Percentiles rank a stretch among this genome's conserved stretches.
phyloP scores from a whole-genome alignment of 2,329 filamentous ascomycete genomes.

The Fusarium pilosicola region DNA sequence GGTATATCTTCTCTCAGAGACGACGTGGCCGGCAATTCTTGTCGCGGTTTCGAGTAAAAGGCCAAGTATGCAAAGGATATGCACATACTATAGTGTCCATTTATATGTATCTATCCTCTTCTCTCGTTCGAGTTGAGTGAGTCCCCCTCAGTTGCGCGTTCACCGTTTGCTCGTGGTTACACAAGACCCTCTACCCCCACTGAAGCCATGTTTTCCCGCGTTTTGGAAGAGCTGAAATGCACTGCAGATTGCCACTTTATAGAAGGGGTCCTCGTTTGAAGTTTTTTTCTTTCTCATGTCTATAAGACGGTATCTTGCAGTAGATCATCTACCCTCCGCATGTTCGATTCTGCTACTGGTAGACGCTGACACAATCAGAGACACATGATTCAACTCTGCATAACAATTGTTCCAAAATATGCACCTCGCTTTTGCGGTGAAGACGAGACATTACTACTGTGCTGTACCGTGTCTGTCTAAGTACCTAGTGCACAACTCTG shows the following conservation, averaged over 20 bases:
- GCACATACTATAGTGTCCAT: neutral
- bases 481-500: neutral
- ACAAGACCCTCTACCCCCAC: slow-evolving; percentile 18
- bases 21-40: slow-evolving; percentile 17
- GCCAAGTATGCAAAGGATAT: neutral
- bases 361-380: slow-evolving; percentile 15
- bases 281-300: neutral
- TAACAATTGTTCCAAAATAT: slow-evolving; percentile 19
- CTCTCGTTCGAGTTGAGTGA: neutral
- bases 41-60: neutral
- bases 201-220: slow-evolving; percentile 12
- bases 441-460: slow-evolving; percentile 25
- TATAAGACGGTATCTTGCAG: slow-evolving; percentile 32
- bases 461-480: neutral
- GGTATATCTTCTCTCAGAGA: neutral
- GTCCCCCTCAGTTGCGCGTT: neutral
- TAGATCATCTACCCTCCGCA: neutral
- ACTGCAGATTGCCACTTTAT: slow-evolving; percentile 1
- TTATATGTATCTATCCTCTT: neutral
- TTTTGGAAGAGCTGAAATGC: slow-evolving; percentile 13
- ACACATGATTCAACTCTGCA: slow-evolving; percentile 20
- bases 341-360: neutral
- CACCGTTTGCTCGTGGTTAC: slow-evolving; percentile 26
- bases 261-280: neutral
- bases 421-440: slow-evolving; percentile 35